Evolutionary conservation across 805 yeast genomes (phyloP).

Genomic region (Candida dendrica): DNA sequence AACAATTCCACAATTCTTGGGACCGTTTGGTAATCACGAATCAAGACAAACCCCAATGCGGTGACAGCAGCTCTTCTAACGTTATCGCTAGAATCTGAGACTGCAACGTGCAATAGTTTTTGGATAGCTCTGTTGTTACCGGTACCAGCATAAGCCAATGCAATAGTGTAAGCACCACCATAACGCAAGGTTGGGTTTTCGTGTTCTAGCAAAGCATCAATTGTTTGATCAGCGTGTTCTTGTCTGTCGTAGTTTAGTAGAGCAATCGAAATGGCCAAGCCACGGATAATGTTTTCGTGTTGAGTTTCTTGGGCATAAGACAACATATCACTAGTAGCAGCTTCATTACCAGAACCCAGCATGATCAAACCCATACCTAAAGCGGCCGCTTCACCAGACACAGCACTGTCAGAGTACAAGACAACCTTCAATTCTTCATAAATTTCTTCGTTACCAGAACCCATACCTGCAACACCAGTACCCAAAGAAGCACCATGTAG

Average conservation of each 20-base stretch:
- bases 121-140: constrained; percentile 85
- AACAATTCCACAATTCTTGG: constrained; percentile 92
- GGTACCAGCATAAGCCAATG: constrained; percentile 95
- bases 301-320: constrained; percentile 91
- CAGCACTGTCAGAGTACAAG: constrained; percentile 82
- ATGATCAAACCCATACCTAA: constrained; percentile 91
- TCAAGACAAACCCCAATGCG: constrained; percentile 82
- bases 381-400: constrained; percentile 95
- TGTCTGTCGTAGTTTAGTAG: constrained; percentile 81
- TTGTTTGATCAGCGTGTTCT: constrained; percentile 64
- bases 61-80: constrained; percentile 95
- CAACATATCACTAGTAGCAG: constrained; percentile 71
- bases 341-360: constrained; percentile 81
- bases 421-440: constrained; percentile 81
- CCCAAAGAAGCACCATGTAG: constrained; percentile 96
- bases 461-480: constrained; percentile 96
- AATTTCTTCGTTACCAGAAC: constrained; percentile 62
- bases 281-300: constrained; percentile 91
- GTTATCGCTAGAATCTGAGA: constrained; percentile 92
- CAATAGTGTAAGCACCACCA: constrained; percentile 93
- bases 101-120: constrained; percentile 84
- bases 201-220: constrained; percentile 58
- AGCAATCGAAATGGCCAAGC: constrained; percentile 87
- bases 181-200: constrained; percentile 84
- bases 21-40: constrained; percentile 86